Base-by-base conservation (phyloP, 768 basidiomycete genomes). In the Boletus reticuloceps region DNA sequence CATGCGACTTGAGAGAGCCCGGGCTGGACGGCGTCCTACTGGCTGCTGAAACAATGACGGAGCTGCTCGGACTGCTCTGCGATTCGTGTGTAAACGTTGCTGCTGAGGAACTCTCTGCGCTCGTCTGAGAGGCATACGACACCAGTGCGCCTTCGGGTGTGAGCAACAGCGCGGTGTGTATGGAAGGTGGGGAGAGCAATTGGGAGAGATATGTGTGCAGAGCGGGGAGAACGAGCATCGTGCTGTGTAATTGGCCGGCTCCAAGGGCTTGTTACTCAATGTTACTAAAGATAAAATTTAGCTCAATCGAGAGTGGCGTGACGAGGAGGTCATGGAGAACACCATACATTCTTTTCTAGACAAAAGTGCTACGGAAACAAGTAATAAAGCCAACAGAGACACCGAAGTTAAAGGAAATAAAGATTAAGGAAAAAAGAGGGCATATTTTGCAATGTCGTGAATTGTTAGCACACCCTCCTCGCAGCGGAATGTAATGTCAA, bases 81-180 rank as follows among this genome's bases (percentile, higher is more conserved):
- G 55, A 51, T 29, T 29, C 48, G 14, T 55, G 60, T 20, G 47
- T 32, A 29, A 36, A 42, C 22, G 50, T 16, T 7, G 44, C 14
- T 13, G 12, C 52, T 10, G 43, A 31, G 16, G 53, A 47, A 25
- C 41, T 27, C 34, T 59, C 52, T 42, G 58, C 12, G 64, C n/a
- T 78, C 77, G 27, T 79, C 74, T 41, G 69, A 14, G 80, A 79
- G 6, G 85, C 84, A 62, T 77, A 83, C 2, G 86, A 87, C 20
- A 91, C 79, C 27, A 91, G 74, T 59, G 89, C 84, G 14, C 90
- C 90, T n/a, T 84, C 74, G 6, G 87, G 82, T 14, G 87, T 89
- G 54, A 90, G 74, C 31, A 91, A 75, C 40, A 84, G 77, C 3
- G 83, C 88, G 0, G 88, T 89, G 64, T 91, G 90, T 54, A 91